Evolutionary conservation across 2,329 filamentous ascomycete genomes (phyloP).

Genomic region (Rutstroemia sp.): DNA sequence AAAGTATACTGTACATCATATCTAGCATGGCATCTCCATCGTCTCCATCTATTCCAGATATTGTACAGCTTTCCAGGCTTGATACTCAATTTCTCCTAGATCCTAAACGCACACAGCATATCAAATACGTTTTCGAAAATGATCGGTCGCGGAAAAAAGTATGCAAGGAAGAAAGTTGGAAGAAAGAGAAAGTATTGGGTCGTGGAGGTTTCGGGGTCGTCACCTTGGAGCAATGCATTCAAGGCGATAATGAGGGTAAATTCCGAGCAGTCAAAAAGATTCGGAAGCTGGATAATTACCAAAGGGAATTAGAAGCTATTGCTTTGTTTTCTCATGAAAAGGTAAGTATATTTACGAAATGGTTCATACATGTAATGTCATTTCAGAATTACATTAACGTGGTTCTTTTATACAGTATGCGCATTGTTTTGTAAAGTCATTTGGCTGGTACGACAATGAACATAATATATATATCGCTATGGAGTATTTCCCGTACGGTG

Average conservation of each 20-base stretch:
- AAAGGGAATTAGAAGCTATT: slow-evolving; percentile 9
- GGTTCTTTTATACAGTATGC: background rate
- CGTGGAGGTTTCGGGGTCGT: slow-evolving; percentile 4
- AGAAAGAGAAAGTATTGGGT: slow-evolving; percentile 1
- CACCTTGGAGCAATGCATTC: slow-evolving; percentile 2
- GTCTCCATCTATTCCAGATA: background rate
- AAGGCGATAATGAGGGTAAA: background rate
- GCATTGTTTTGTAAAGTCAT: background rate
- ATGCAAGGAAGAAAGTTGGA: slow-evolving; percentile 5
- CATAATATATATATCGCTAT: background rate
- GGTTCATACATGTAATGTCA: background rate
- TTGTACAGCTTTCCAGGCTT: background rate
- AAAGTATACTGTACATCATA: too few species aligned
- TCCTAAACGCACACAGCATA: background rate
- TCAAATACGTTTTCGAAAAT: background rate
- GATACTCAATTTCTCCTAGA: background rate
- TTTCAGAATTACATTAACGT: background rate
- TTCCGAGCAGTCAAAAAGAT: slow-evolving; percentile 11
- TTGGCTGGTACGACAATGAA: background rate
- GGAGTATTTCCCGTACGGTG: background rate
- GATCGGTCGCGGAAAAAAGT: background rate
- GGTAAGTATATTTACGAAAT: slow-evolving; percentile 9
- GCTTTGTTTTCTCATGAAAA: slow-evolving; percentile 9
- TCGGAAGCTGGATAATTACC: slow-evolving; percentile 1
- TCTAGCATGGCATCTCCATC: background rate